Percentiles rank a stretch among this genome's conserved stretches.
These are phyloP conservation scores for Clitocybe nebularis DNA, from an alignment of 1,284 basidiomycete species.

Conservation along the genomic window DNA sequence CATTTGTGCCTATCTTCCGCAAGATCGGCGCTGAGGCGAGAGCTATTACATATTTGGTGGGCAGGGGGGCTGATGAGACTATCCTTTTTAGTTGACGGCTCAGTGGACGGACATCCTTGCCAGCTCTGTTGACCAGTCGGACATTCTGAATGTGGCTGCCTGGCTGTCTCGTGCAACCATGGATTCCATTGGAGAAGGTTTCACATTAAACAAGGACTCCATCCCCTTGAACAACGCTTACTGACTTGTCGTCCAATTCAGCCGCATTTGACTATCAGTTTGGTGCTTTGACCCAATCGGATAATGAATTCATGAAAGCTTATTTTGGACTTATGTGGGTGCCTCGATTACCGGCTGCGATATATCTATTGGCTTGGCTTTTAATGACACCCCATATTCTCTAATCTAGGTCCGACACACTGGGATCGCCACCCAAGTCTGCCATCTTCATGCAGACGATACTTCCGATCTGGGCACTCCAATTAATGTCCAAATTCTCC, in stretches of 20 bases:
- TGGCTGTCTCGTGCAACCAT: slow-evolving; percentile 43
- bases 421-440: slow-evolving; percentile 35
- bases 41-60: too few species aligned
- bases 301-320: slow-evolving; percentile 41
- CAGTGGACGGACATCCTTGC: slow-evolving; percentile 41
- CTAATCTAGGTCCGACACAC: slow-evolving; percentile 31
- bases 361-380: background rate
- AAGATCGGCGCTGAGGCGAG: slow-evolving; percentile 41
- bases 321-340: slow-evolving; percentile 41
- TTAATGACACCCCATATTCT: background rate
- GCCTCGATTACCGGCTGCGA: slow-evolving; percentile 8
- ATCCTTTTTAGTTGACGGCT: slow-evolving; percentile 35
- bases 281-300: slow-evolving; percentile 35
- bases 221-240: background rate
- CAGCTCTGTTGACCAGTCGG: slow-evolving; percentile 30
- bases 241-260: slow-evolving; percentile 15
- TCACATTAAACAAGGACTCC: background rate
- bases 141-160: slow-evolving; percentile 35
- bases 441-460: slow-evolving; percentile 40
- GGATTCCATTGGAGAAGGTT: slow-evolving; percentile 45
- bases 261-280: slow-evolving; percentile 50
- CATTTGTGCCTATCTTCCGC: slow-evolving; percentile 46
- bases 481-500: slow-evolving; percentile 38
- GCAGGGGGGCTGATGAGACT: too few species aligned
- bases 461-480: slow-evolving; percentile 36